A percentile compares a stretch with the other conserved stretches of the same genome.
These are phyloP conservation scores for Penicillium glabrum DNA, from an alignment of 2,329 filamentous ascomycete species.

Conservation along the genomic window DNA sequence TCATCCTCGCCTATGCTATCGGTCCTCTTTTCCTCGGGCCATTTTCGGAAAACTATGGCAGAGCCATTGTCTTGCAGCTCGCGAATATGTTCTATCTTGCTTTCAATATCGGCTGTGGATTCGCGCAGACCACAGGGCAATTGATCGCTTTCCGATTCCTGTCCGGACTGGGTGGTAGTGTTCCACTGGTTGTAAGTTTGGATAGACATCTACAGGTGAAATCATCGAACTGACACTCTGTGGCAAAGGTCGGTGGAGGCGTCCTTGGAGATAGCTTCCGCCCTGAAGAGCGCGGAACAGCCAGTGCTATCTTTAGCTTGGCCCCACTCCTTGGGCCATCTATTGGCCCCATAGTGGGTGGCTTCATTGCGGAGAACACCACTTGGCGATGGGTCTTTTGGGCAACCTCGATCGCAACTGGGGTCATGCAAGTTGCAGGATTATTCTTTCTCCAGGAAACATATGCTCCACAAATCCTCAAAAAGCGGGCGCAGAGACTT, in stretches of 20 bases:
- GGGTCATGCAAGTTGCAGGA: slow-evolving; percentile 57
- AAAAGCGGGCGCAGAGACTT: slow-evolving; percentile 44
- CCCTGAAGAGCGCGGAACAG: slow-evolving; percentile 59
- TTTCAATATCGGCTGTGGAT: slow-evolving; percentile 59
- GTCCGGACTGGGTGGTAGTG: background rate
- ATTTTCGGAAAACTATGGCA: slow-evolving; percentile 53
- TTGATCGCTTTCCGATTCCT: slow-evolving; percentile 57
- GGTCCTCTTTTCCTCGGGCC: slow-evolving; percentile 50
- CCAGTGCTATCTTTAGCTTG: slow-evolving; percentile 59
- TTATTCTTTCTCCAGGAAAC: slow-evolving; percentile 62
- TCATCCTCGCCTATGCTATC: slow-evolving; percentile 50
- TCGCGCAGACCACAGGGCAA: slow-evolving; percentile 50
- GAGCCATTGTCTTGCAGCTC: slow-evolving; percentile 50
- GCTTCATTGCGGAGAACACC: slow-evolving; percentile 59
- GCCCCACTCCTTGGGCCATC: slow-evolving; percentile 62
- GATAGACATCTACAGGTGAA: too few relatives aligned
- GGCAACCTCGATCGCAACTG: slow-evolving; percentile 60
- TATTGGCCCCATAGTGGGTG: slow-evolving; percentile 62
- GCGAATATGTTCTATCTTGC: slow-evolving; percentile 52
- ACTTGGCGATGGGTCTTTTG: slow-evolving; percentile 72
- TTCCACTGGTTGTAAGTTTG: too few relatives aligned
- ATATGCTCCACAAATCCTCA: slow-evolving; percentile 61
- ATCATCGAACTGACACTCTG: background rate
- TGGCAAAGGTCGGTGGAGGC: slow-evolving; percentile 4
- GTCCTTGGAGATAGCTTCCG: background rate